phyloP scores from a whole-genome alignment of 345 rosid species.

The Gossypium longicalyx region DNA sequence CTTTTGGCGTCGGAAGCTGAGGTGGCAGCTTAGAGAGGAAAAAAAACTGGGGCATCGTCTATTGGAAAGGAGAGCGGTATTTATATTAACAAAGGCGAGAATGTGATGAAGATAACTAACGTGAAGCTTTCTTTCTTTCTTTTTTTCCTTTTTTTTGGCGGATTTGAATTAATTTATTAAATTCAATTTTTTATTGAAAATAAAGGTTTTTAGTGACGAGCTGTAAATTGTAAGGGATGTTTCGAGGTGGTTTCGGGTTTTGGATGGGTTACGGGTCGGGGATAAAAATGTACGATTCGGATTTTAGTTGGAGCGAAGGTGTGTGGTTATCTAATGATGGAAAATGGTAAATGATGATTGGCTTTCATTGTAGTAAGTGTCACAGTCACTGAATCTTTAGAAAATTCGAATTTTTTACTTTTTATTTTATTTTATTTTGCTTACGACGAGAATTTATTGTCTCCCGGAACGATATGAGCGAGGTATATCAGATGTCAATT shows the following conservation, averaged over 20 bases:
- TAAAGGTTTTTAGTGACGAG: not conserved
- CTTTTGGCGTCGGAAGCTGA: not conserved
- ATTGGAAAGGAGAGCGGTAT: not conserved
- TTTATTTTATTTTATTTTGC: too few species aligned
- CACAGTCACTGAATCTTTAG: too few species aligned
- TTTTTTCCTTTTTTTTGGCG: not conserved
- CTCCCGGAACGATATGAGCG: too few species aligned
- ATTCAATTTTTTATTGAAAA: not conserved
- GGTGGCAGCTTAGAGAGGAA: constrained; percentile 5
- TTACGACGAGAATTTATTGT: too few species aligned
- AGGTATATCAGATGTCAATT: too few species aligned
- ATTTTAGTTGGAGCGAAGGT: not conserved
- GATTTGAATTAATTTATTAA: constrained; percentile 17
- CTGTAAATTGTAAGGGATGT: not conserved
- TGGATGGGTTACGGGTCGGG: constrained; percentile 11
- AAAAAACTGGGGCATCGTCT: not conserved
- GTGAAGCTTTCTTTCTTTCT: not conserved
- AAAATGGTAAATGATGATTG: not conserved
- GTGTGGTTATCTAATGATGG: not conserved
- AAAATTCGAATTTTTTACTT: too few species aligned
- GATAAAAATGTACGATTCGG: constrained; percentile 20
- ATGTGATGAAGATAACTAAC: not conserved
- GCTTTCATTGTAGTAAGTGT: not conserved
- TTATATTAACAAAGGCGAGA: constrained; percentile 13
- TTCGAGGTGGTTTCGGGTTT: constrained; percentile 23